Percentiles rank a stretch among this genome's conserved stretches.
These are phyloP conservation scores for Echria macrotheca DNA, from an alignment of 495 filamentous ascomycete genomes.

Conservation along the genomic window DNA sequence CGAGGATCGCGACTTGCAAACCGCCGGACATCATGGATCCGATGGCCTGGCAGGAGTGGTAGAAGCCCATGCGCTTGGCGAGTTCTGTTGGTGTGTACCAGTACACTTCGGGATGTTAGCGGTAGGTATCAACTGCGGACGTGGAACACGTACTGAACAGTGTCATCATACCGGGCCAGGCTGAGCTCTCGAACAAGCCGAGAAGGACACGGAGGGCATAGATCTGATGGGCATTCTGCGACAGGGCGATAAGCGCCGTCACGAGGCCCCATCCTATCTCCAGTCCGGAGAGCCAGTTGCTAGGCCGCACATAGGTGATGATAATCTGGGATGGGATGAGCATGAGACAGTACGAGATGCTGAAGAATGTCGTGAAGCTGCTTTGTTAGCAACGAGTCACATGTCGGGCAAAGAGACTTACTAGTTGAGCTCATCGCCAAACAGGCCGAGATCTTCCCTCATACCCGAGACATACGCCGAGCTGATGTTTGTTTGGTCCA, in stretches of 20 bases:
- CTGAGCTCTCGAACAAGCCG: slow-evolving; percentile 47
- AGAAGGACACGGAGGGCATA: slow-evolving; percentile 46
- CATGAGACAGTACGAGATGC: slow-evolving; percentile 41
- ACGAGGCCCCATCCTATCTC: slow-evolving; percentile 41
- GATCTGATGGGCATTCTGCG: slow-evolving; percentile 26
- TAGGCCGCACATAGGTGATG: slow-evolving; percentile 38
- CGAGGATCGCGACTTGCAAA: slow-evolving; percentile 50
- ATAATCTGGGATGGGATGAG: slow-evolving; percentile 49
- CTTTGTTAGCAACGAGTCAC: neutral
- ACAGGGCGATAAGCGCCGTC: slow-evolving; percentile 29
- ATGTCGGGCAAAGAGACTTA: too few relatives aligned
- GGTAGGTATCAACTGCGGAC: neutral
- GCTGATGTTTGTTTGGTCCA: slow-evolving; percentile 40
- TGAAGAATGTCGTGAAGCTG: slow-evolving; percentile 50
- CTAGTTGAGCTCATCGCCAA: slow-evolving; percentile 39
- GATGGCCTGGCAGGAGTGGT: slow-evolving; percentile 36
- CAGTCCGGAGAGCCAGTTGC: slow-evolving; percentile 36
- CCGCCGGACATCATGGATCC: slow-evolving; percentile 40
- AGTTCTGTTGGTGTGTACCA: slow-evolving; percentile 37
- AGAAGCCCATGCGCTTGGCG: slow-evolving; percentile 40
- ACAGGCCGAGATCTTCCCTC: slow-evolving; percentile 37
- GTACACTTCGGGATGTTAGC: slow-evolving; percentile 18
- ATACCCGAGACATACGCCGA: slow-evolving; percentile 41
- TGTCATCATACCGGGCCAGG: slow-evolving; percentile 38
- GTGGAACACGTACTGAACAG: slow-evolving; percentile 26